Evolutionary conservation across 177 flowering plant species (phyloP), one percentile per base, ranked within the genome.

Genomic region (Telopea speciosissima): DNA sequence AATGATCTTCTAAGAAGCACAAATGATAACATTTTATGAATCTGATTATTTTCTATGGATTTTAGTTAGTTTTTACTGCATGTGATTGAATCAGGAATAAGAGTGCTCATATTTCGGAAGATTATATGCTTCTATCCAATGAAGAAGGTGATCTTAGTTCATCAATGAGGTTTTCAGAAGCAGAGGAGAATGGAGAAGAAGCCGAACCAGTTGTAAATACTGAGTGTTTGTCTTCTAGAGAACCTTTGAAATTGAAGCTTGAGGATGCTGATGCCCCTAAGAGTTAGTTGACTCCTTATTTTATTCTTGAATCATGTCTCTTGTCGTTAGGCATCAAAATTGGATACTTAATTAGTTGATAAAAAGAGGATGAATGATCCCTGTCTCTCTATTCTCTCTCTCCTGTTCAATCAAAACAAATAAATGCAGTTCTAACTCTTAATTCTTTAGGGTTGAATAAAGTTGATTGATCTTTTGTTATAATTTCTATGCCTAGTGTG

Each of bases 211-310:
- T 70, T 72, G 19, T 23, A 42, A 70, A 49, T 68, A 60, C 73
- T 65, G 79, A 67, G 11, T 61, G 79, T 80, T 81, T 81, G 66
- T 65, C 88, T 68, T 74, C 85, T 72, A 74, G 54, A 58, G 78
- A 74, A 62, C 52, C 80, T 56, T 77, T 59, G 66, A 68, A n/a
- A 31, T 86, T 89, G 98, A 83, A 81, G 69, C 68, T 70, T 69
- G 97, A 89, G 76, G 82, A 85, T 78, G 73, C 61, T 73, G 93
- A 87, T 82, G 89, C 97, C 26, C 99, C 99, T 23, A 76, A 84
- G 65, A 81, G 99, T 95, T 74, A 78, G 87, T 78, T 68, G 49
- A 25, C 21, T 63, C 33, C 14, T 76, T 9, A 8, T 23, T 73
- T 17, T 70, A 25, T 24, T 66, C 59, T 63, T 70, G 31, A 25